phyloP scores from a whole-genome alignment of 345 rosid genomes.

The rapeseed (Brassica napus) region DNA sequence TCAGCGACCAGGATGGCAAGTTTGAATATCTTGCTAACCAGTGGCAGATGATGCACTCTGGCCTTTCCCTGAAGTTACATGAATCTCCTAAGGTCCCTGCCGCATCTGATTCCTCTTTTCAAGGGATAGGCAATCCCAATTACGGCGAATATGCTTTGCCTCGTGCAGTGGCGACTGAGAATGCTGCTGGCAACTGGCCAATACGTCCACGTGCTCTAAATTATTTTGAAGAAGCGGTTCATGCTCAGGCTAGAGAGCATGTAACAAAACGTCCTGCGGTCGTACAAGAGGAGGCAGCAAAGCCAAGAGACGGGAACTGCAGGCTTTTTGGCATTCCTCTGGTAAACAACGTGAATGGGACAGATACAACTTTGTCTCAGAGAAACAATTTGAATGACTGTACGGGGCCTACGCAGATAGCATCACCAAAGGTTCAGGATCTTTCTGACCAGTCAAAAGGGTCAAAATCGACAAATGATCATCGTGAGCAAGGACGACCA shows the following conservation, averaged over 20 bases:
- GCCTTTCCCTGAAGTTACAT: constrained; percentile 52
- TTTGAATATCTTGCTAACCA: constrained; percentile 44
- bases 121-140: constrained; percentile 45
- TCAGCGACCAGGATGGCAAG: constrained; percentile 51
- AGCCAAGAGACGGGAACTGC: constrained; percentile 56
- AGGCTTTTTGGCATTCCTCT: constrained; percentile 80
- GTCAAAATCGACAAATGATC: constrained; percentile 42
- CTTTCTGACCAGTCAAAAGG: constrained; percentile 46
- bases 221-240: constrained; percentile 43
- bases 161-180: constrained; percentile 48
- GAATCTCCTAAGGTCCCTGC: constrained; percentile 44
- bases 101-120: constrained; percentile 43
- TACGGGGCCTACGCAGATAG: constrained; percentile 19
- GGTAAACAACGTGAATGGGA: constrained; percentile 39
- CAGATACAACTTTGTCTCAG: constrained; percentile 37
- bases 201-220: constrained; percentile 47
- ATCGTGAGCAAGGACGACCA: constrained; percentile 48
- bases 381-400: constrained; percentile 38
- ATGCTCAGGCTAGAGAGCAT: constrained; percentile 45
- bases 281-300: constrained; percentile 48
- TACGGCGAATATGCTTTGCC: constrained; percentile 48
- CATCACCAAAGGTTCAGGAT: constrained; percentile 38
- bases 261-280: constrained; percentile 35
- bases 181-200: constrained; percentile 56
- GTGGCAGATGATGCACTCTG: constrained; percentile 56